Base-by-base conservation (phyloP, 257 asterid species). In the Nicotiana obtusifolia region DNA sequence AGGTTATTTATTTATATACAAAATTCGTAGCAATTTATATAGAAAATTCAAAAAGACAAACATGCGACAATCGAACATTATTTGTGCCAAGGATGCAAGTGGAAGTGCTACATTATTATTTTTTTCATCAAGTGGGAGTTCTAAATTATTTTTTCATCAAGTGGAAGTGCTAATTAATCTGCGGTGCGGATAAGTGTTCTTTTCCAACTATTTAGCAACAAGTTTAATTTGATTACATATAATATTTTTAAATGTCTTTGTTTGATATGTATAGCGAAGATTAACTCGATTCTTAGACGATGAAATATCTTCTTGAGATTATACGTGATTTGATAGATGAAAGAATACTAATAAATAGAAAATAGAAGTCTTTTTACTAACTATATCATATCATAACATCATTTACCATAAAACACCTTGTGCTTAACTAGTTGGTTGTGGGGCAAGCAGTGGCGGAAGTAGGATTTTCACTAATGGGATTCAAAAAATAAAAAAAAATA, bases 231-330 rank as follows among this genome's bases (percentile, higher is more conserved):
- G 33, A 71, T 71, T 33, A 71, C 14, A 20, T 71, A 20, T 44
- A 44, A 71, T 44, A 20, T 14, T 44, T 17, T 14, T 44, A 44
- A 71, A 71, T 71, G 22, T 44, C 60, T 71, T 20, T 13, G 5
- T 71, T 41, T 20, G 60, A 71, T 71, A 6, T 69, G 13, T 44
- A 71, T 13, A 11, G 8, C 22, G 1, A 71, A 11, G 35, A 71
- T 71, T 71, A 44, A 24, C 41, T 73, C 16, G 79, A 73, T 33
- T 73, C 31, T 24, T 15, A 4, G 44, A 24, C 7, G 9, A 15
- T 73, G 61, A 47, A 73, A 73, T 73, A 73, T 73, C 79, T 73
- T 73, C 41, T 49, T 24, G 79, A 24, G 62, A 73, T 49, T 73
- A 14, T 73, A 24, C 16, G 61, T 49, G 79, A 73, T 49, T 24